Evolutionary conservation across 495 filamentous ascomycete species (phyloP).

Genomic region (Aspergillus olivimuriae): DNA sequence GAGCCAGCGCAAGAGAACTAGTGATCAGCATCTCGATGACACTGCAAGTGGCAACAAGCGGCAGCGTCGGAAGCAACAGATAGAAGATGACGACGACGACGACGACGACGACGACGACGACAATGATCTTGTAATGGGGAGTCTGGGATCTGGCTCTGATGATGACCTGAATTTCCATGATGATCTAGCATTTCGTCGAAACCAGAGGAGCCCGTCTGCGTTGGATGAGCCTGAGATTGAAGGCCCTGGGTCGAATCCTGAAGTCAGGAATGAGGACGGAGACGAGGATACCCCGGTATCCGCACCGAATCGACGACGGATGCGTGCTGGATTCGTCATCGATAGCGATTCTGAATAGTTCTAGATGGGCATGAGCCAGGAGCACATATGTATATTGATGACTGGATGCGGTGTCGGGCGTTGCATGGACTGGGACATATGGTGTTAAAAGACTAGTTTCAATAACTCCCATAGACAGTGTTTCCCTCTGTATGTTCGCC

Average conservation of each 20-base stretch:
- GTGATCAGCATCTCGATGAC: constrained; percentile 16
- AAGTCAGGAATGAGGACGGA: constrained; percentile 6
- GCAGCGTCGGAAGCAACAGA: constrained; percentile 25
- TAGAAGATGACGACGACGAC: constrained; percentile 21
- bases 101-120: constrained; percentile 22
- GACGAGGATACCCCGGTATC: constrained; percentile 31
- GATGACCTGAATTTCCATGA: constrained; percentile 36
- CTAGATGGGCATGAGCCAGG: not conserved
- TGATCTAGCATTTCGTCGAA: constrained; percentile 29
- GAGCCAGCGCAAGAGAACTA: constrained; percentile 28
- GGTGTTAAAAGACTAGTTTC: no score
- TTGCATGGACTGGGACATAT: no score
- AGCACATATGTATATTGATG: constrained; percentile 12
- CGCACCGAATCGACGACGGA: constrained; percentile 27
- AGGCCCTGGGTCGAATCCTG: constrained; percentile 5
- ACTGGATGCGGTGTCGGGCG: constrained; percentile 27
- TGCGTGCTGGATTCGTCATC: constrained; percentile 41
- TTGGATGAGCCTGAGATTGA: no score
- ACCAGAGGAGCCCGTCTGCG: no score
- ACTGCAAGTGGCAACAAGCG: constrained; percentile 23
- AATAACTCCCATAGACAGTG: no score
- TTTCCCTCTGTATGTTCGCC: no score
- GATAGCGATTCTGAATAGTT: constrained; percentile 46
- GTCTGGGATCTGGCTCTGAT: constrained; percentile 11
- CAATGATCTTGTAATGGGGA: constrained; percentile 19